Base-by-base conservation (phyloP, 2,329 filamentous ascomycete genomes). In the Pseudogymnoascus sp. region DNA sequence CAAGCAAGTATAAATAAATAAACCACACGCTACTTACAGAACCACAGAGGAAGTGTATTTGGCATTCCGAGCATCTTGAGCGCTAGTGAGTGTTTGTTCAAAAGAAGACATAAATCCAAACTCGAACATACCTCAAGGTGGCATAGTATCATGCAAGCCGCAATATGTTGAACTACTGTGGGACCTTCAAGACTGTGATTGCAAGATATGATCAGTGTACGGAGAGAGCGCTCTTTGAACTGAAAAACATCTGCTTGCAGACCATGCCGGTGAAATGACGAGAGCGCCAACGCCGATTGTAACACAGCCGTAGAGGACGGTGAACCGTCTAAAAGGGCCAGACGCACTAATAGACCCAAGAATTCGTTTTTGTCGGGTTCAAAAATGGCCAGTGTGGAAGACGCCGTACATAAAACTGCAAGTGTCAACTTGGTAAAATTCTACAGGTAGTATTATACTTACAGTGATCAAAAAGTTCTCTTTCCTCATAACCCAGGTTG, bases 381-480 rank as follows among this genome's bases (percentile, higher is more conserved):
- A 60, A 67, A 65, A 62, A 67, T 66, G 60, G 64, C 64, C 25
- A 67, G 60, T 18, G 63, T 67, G 14, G 62, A 65, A 18, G 62
- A 63, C 36, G 64, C 64, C 58, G 58, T 66, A 60, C 25, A 61
- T 37, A 63, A 62, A 61, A 66, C 65, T 66, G 60, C 54, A 63
- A 36, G 58, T 63, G 63, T 65, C 61, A 65, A 60, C 61, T 60
- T 63, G 60, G 38, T 47, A 64, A 63, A 37, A 59, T 59, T 62
- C 25, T 28, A 62, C 37, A 25, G 18, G 12, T 59, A 47, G 60
- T 47, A 54, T 62, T 59, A 43, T 58, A 54, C 50, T 63, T 66
- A 65, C 64, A 66, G 61, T 66, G 60, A 65, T 65, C 60, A 60
- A 66, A 37, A 60, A 66, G 65, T 61, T 65, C 61, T 66, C 64